Base-by-base conservation (phyloP, 495 filamentous ascomycete genomes). In the Aspergillus kassunensis region DNA sequence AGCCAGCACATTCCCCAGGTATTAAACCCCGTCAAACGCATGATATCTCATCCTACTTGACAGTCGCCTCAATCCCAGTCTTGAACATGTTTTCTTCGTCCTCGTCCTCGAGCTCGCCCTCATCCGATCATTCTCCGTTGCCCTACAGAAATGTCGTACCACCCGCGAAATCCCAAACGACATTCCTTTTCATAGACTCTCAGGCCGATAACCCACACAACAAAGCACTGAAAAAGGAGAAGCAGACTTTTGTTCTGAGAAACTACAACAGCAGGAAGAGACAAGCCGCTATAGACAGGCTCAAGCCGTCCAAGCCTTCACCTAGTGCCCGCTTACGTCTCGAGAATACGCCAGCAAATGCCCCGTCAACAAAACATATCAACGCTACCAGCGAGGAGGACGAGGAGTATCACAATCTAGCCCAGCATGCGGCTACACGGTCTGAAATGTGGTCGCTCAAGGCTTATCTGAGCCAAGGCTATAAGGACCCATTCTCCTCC, bases 401-500 rank as follows among this genome's bases (percentile, higher is more conserved):
- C 18, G 43, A 27, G 4, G 24, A 27, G 9, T 27, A 4, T 27
- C 24, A 27, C 24, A 4, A 27, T 27, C 24, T n/a, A n/a, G 9
- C 24, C 24, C 24, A 9, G 9, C 24, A 27, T 27, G 24, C 24
- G 24, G 24, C 24, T 27, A n/a, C n/a, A n/a, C n/a, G 15, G 23
- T n/a, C 9, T 9, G 31, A 50, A 29, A 46, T 46, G 44, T 35
- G 29, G 35, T 51, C 48, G 10, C 25, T 51, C 2, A 51, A 25
- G 39, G 23, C 36, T 15, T 51, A 41, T 20, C 37, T 51, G 23
- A 51, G 48, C 29, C 48, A 51, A 24, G 48, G 48, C 36, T 51
- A 51, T 19, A 23, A 10, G 35, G 48, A 51, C 11, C 48, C 48
- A 12, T 51, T 51, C 37, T 16, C 48, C 1, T 41, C 48, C 24